Evolutionary conservation across 345 rosid species (phyloP).

Genomic region (Aquilaria sinensis): DNA sequence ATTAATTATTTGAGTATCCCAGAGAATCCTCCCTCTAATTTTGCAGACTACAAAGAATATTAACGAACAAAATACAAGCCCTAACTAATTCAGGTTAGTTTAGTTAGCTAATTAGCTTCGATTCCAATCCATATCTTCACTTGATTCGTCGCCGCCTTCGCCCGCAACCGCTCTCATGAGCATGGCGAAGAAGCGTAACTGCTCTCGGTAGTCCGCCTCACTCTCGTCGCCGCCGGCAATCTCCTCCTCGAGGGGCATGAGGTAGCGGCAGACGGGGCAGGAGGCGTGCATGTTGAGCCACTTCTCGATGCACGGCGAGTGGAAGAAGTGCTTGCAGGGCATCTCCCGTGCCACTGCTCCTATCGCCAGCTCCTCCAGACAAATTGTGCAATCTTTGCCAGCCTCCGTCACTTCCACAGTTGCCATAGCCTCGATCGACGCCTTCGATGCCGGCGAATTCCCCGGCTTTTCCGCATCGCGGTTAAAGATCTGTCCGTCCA

Average conservation of each 20-base stretch:
- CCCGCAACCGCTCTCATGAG: too few relatives aligned
- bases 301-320: slow-evolving; percentile 15
- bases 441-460: slow-evolving; percentile 14
- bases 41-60: too few relatives aligned
- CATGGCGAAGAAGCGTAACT: too few relatives aligned
- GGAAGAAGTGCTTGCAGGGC: slow-evolving; percentile 22
- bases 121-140: too few relatives aligned
- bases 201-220: too few relatives aligned
- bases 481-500: not conserved
- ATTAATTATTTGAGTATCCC: too few relatives aligned
- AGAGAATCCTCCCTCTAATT: too few relatives aligned
- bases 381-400: slow-evolving; percentile 16
- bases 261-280: slow-evolving; percentile 16
- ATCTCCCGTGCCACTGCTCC: slow-evolving; percentile 13
- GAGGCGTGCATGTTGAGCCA: slow-evolving; percentile 17
- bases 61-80: too few relatives aligned
- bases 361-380: slow-evolving; percentile 10
- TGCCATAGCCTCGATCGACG: slow-evolving; percentile 16
- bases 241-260: slow-evolving; percentile 10
- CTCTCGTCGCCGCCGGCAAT: not conserved
- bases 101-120: too few relatives aligned
- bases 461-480: not conserved
- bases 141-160: too few relatives aligned
- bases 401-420: not conserved
- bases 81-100: too few relatives aligned